Percentiles rank a stretch among this genome's conserved stretches.
Evolutionary conservation across 768 basidiomycete genomes (phyloP).

Genomic region (Calocybe cyanea): DNA sequence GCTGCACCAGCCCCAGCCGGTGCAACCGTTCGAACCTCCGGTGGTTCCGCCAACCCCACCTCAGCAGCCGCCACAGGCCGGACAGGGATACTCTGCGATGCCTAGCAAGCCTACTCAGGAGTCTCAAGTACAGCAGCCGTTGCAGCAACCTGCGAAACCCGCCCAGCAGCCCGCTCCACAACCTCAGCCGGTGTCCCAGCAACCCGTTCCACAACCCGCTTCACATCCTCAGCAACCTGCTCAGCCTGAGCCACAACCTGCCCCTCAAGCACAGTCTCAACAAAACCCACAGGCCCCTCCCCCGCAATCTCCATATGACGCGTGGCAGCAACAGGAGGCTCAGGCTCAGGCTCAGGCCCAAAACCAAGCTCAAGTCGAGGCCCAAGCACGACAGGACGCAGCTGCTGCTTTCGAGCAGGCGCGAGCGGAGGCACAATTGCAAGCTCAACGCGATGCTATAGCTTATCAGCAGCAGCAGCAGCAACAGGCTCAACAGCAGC

Average conservation of each 20-base stretch:
- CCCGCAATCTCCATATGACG: background rate
- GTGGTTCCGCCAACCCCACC: background rate
- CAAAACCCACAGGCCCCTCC: slow-evolving; percentile 14
- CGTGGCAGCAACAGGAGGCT: slow-evolving; percentile 14
- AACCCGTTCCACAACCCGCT: background rate
- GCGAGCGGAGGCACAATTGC: slow-evolving; percentile 7
- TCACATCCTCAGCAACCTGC: background rate
- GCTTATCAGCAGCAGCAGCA: slow-evolving; percentile 13
- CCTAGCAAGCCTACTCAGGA: background rate
- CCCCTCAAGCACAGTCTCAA: slow-evolving; percentile 11
- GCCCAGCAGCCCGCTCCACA: too few relatives aligned
- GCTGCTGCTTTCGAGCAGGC: slow-evolving; percentile 4
- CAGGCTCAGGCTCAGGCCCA: slow-evolving; percentile 6
- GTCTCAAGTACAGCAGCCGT: too few relatives aligned
- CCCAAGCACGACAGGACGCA: background rate
- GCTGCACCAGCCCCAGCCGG: too few relatives aligned
- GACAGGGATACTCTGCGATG: background rate
- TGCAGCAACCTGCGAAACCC: too few relatives aligned
- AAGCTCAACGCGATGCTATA: slow-evolving; percentile 3
- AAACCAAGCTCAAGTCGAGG: slow-evolving; percentile 2
- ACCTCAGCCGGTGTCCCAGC: too few relatives aligned
- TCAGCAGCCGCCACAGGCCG: too few relatives aligned
- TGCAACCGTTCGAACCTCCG: background rate
- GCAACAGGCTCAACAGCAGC: background rate
- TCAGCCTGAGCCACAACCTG: slow-evolving; percentile 6